Evolutionary conservation across 2,329 filamentous ascomycete species (phyloP).

Genomic region (Penicillium sp.): DNA sequence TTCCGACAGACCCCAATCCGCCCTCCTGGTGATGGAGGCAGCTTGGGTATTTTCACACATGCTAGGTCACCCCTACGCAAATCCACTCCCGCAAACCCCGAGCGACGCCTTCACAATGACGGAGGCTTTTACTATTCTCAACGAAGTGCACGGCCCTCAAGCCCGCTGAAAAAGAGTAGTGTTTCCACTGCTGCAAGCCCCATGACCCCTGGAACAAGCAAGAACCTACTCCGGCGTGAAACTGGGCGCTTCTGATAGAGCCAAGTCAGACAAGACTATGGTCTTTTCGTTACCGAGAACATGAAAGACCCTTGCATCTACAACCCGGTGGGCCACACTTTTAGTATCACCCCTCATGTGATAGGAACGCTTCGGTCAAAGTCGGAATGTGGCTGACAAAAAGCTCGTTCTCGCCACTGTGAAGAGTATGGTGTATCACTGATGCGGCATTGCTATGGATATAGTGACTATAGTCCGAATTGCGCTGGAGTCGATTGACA

Average conservation of each 20-base stretch:
- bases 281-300: neutral
- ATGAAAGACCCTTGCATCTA: conserved; percentile 17
- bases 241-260: conserved; percentile 33
- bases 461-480: neutral
- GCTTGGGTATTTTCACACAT: conserved; percentile 78
- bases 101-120: conserved; percentile 45
- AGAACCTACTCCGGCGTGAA: conserved; percentile 39
- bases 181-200: conserved; percentile 43
- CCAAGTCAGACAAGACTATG: conserved; percentile 10
- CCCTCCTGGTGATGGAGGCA: conserved; percentile 71
- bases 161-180: conserved; percentile 50
- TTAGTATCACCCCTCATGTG: conserved; percentile 2
- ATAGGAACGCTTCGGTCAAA: neutral
- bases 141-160: conserved; percentile 41
- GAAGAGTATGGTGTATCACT: conserved; percentile 18
- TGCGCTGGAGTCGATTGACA: neutral
- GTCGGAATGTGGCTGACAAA: conserved; percentile 24
- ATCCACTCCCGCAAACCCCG: conserved; percentile 64
- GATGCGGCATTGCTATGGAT: neutral
- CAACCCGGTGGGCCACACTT: neutral
- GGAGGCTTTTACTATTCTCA: conserved; percentile 44
- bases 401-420: conserved; percentile 15
- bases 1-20: conserved; percentile 51
- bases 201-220: conserved; percentile 39
- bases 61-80: conserved; percentile 84